Conservation (phyloP, 768 basidiomycete genomes). For the Mycena galopus region DNA sequence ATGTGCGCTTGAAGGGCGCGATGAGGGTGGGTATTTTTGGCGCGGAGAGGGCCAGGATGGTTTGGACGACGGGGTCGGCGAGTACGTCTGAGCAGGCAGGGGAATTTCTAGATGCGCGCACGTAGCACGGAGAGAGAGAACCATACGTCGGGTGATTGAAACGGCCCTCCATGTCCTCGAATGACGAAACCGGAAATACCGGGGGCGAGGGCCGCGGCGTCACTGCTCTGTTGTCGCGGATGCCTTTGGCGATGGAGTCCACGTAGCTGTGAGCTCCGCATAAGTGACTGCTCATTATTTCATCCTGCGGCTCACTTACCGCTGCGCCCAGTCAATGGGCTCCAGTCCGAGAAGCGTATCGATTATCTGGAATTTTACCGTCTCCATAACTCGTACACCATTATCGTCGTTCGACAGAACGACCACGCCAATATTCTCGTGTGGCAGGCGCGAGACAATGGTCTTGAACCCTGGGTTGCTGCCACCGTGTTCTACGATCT, state of each 20-base stretch:
- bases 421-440: constrained; percentile 54
- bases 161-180: constrained; percentile 40
- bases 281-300: background rate
- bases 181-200: constrained; percentile 37
- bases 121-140: constrained; percentile 48
- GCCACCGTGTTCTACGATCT: constrained; percentile 59
- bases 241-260: constrained; percentile 39
- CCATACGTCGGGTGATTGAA: constrained; percentile 55
- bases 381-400: constrained; percentile 50
- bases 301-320: constrained; percentile 35
- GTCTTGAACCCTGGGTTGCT: constrained; percentile 53
- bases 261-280: constrained; percentile 39
- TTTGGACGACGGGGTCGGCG: constrained; percentile 41
- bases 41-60: constrained; percentile 40
- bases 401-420: constrained; percentile 56
- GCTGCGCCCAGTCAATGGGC: constrained; percentile 55
- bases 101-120: constrained; percentile 20
- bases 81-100: constrained; percentile 42
- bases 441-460: constrained; percentile 32
- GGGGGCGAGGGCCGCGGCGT: constrained; percentile 44
- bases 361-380: constrained; percentile 53
- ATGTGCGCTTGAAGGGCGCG: constrained; percentile 49
- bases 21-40: constrained; percentile 47
- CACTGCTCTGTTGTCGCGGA: constrained; percentile 38
- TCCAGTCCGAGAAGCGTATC: constrained; percentile 52